Percentiles rank a stretch among this genome's conserved stretches.
Evolutionary conservation across 2,329 filamentous ascomycete species (phyloP).

Genomic region (Westerdykella sp.): DNA sequence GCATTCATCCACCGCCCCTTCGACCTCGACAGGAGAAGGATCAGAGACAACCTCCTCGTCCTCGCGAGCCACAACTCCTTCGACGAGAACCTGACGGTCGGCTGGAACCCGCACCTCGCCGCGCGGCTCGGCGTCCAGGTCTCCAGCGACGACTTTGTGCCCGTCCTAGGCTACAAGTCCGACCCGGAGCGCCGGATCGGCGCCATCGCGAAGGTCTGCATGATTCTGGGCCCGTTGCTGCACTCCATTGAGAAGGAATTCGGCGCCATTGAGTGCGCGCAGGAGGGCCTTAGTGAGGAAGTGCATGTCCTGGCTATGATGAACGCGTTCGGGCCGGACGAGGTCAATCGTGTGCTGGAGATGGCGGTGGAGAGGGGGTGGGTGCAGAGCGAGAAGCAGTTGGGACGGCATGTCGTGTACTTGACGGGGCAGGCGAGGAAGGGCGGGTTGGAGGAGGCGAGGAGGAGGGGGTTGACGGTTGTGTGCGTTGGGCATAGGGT

Average conservation of each 20-base stretch:
- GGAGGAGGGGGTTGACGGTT: slow-evolving; percentile 27
- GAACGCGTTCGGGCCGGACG: slow-evolving; percentile 37
- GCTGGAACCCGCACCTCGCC: slow-evolving; percentile 34
- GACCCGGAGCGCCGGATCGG: slow-evolving; percentile 35
- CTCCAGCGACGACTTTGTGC: slow-evolving; percentile 15
- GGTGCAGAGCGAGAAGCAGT: slow-evolving; percentile 14
- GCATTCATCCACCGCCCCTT: slow-evolving; percentile 33
- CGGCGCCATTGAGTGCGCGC: slow-evolving; percentile 21
- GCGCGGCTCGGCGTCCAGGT: slow-evolving; percentile 24
- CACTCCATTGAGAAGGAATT: slow-evolving; percentile 21
- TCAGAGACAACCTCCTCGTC: slow-evolving; percentile 24
- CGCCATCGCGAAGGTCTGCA: slow-evolving; percentile 23
- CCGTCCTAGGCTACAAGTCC: slow-evolving; percentile 37
- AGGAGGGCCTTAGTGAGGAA: slow-evolving; percentile 17
- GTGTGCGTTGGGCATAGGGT: slow-evolving; percentile 36
- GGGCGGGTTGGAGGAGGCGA: slow-evolving; percentile 28
- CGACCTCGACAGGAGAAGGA: slow-evolving; percentile 21
- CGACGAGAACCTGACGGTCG: slow-evolving; percentile 36
- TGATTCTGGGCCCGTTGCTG: slow-evolving; percentile 11
- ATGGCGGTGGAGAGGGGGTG: slow-evolving; percentile 19
- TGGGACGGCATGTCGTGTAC: slow-evolving; percentile 30
- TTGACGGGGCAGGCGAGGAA: slow-evolving; percentile 36
- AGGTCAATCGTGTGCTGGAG: slow-evolving; percentile 32
- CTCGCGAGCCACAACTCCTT: slow-evolving; percentile 35
- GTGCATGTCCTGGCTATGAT: slow-evolving; percentile 33